Evolutionary conservation across 73 alveolate species (phyloP), one percentile per base, ranked within the genome.

Genomic region (Paramecium tetraurelia): DNA sequence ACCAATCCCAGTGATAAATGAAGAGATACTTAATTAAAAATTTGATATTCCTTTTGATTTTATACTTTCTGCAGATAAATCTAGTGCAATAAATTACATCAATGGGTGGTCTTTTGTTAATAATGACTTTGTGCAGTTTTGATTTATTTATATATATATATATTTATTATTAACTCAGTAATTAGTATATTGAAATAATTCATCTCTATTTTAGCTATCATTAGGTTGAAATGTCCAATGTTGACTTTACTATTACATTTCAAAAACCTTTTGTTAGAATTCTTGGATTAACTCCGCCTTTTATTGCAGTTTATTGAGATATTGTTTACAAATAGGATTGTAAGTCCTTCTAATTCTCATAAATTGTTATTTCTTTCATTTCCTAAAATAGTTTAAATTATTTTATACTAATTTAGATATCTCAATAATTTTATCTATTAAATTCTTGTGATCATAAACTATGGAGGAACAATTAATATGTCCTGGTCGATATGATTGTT

Each of bases 71-170:
- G 87, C 87, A 35, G 87, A 75, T 75, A 75, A 75, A 75, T 75
- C 87, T 2, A 27, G 72, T 10, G 43, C 93, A 21, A 77, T 63
- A 9, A 86, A 86, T 36, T 77, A 86, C 41, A 69, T 86, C 1
- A 86, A 59, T 86, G 93, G 93, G 14, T 86, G 93, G 93, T 59
- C 88, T 7, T 86, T 86, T 80, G 76, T 86, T 33, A 86, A 86
- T 24, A 86, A 86, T 41, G 58, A 35, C 35, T 35, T 41, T 53
- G 69, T 53, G 11, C 69, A 53, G 20, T 75, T 75, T 75, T 75
- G 59, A 75, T 38, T 75, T 75, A 38, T 75, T 75, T 35, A 48
- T 69, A 27, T 35, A 48, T 69, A 27, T 68, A 9, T 46, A 5
- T 48, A 48, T 75, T 75, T 63, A 63, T 63, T 31, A 63, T 53